Evolutionary conservation across 2,329 filamentous ascomycete genomes (phyloP).

Genomic region (Alternaria novae-zelandiae): DNA sequence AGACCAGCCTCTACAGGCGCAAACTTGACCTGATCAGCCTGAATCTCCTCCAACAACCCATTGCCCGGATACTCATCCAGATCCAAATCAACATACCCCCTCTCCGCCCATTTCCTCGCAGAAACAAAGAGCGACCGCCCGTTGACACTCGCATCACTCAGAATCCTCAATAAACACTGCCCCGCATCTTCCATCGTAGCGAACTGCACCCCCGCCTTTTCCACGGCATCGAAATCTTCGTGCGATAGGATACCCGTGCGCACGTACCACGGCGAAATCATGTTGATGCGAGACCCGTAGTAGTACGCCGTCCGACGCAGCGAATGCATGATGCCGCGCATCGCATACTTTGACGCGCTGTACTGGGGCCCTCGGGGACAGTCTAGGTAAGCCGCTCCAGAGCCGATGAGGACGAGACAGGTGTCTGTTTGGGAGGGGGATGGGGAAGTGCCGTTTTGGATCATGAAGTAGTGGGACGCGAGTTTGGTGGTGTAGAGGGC

Average conservation of each 20-base stretch:
- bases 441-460: not conserved
- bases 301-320: constrained; percentile 6
- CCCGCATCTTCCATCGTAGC: constrained; percentile 9
- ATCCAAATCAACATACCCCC: constrained; percentile 14
- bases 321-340: constrained; percentile 14
- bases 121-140: constrained; percentile 9
- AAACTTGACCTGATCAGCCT: constrained; percentile 11
- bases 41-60: constrained; percentile 9
- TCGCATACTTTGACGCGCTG: constrained; percentile 13
- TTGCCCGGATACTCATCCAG: constrained; percentile 8
- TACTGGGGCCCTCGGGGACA: constrained; percentile 12
- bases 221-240: constrained; percentile 7
- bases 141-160: constrained; percentile 7
- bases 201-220: constrained; percentile 5
- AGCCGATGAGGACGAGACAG: constrained; percentile 16
- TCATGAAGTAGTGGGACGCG: constrained; percentile 15
- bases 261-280: constrained; percentile 13
- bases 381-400: constrained; percentile 11
- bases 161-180: constrained; percentile 4
- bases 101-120: constrained; percentile 11
- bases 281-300: constrained; percentile 10
- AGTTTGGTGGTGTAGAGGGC: constrained; percentile 8
- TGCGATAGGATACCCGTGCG: constrained; percentile 10
- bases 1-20: not conserved
- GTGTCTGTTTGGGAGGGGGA: constrained; percentile 2